Base-by-base conservation (phyloP, 345 rosid genomes). In the Tarenaya hassleriana region DNA sequence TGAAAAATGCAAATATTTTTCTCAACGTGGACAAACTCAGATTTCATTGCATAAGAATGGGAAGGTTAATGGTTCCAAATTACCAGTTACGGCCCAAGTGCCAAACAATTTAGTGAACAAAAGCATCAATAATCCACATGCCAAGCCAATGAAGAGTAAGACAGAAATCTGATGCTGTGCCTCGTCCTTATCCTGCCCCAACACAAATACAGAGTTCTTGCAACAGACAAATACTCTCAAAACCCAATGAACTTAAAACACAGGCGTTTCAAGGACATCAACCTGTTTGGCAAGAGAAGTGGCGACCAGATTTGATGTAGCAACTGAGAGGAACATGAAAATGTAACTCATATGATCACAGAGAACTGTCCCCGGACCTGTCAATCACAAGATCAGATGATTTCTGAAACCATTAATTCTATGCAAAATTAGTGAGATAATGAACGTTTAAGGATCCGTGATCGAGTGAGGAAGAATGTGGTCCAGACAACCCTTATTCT, bases 321-420 rank as follows among this genome's bases (percentile, higher is more conserved):
- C 89, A 61, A 90, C 75, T 1, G 95, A 81, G 41, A 90, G 88
- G 75, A 83, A 86, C 95, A 90, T 86, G 73, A 90, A 90, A 51
- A 68, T 58, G 52, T 83, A 83, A 51, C 80, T 72, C 76, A 77
- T 67, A 40, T 75, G 78, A 57, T 90, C 95, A 14, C 94, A 83
- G 43, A 86, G 44, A 52, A 90, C 95, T 29, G 94, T 90, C 45
- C 86, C 95, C n/a, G 97, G 97, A 45, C 97, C 95, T 90, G 76
- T 59, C 52, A 54, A 61, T 24, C 29, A 24, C 5, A 24, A 24
- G 29, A 24, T 24, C 29, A 24, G 29, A n/a, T n/a, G n/a, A n/a
- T n/a, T n/a, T n/a, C n/a, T n/a, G n/a, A n/a, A n/a, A n/a, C n/a
- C n/a, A n/a, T n/a, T n/a, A n/a, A n/a, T n/a, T n/a, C n/a, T n/a